Evolutionary conservation across 768 basidiomycete species (phyloP).

Genomic region (Auriculariales sp.): DNA sequence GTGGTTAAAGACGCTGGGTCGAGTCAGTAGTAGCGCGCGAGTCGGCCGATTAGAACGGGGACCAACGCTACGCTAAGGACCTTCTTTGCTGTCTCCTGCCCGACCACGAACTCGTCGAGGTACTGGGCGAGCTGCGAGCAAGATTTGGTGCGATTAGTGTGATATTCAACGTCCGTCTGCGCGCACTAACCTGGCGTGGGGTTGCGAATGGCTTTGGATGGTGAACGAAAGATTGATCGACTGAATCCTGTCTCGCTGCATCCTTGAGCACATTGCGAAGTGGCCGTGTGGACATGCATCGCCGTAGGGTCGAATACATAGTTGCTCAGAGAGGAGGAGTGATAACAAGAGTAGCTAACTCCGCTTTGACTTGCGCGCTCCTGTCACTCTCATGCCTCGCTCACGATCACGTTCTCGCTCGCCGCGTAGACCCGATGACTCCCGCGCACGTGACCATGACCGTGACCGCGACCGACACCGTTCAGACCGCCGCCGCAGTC

Average conservation of each 20-base stretch:
- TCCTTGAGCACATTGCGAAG: background rate
- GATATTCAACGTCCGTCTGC: background rate
- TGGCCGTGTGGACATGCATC: background rate
- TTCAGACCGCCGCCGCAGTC: background rate
- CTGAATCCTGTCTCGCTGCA: background rate
- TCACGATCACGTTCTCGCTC: constrained; percentile 7
- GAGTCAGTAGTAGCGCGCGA: background rate
- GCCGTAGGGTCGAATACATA: background rate
- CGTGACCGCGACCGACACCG: background rate
- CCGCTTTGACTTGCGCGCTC: background rate
- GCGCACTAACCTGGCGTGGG: constrained; percentile 29
- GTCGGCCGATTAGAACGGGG: background rate
- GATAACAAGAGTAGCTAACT: too few relatives aligned
- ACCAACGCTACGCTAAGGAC: constrained; percentile 87
- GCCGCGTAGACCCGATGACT: background rate
- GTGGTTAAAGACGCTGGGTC: background rate
- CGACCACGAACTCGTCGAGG: constrained; percentile 79
- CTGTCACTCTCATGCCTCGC: constrained; percentile 6
- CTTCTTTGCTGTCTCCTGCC: constrained; percentile 88
- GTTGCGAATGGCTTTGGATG: constrained; percentile 38
- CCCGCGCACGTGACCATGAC: background rate
- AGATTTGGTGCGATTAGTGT: background rate
- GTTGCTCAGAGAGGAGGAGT: too few relatives aligned
- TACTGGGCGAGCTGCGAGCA: constrained; percentile 57
- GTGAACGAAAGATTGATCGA: background rate